These are phyloP conservation scores for Brassica nigra DNA, from an alignment of 345 rosid genomes.

Conservation along the genomic window DNA sequence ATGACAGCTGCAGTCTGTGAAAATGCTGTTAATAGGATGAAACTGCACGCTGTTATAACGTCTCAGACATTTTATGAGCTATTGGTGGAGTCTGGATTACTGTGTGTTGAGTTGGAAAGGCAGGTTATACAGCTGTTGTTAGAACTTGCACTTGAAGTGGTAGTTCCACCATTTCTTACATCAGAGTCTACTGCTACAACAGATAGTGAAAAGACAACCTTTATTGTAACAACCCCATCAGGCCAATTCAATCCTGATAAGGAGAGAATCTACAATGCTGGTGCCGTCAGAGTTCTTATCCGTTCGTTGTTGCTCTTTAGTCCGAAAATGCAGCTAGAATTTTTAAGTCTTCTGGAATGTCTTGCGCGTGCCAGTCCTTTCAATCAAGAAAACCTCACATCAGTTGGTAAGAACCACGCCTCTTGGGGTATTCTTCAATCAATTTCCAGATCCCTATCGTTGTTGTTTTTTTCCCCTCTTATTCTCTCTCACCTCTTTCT, in stretches of 20 bases:
- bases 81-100: slow-evolving; percentile 88
- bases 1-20: slow-evolving; percentile 84
- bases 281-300: slow-evolving; percentile 79
- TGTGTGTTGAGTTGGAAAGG: slow-evolving; percentile 90
- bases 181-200: slow-evolving; percentile 53
- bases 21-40: slow-evolving; percentile 77
- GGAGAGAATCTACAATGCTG: slow-evolving; percentile 88
- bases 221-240: slow-evolving; percentile 57
- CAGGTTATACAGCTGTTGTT: slow-evolving; percentile 86
- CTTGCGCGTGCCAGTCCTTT: slow-evolving; percentile 90
- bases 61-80: slow-evolving; percentile 94
- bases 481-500: slow-evolving; percentile 35
- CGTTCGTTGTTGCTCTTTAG: slow-evolving; percentile 87
- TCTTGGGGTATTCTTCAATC: slow-evolving; percentile 22
- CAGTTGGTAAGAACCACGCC: slow-evolving; percentile 68
- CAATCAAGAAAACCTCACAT: slow-evolving; percentile 93
- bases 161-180: slow-evolving; percentile 80
- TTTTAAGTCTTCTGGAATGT: slow-evolving; percentile 71
- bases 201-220: slow-evolving; percentile 53
- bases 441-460: slow-evolving; percentile 17
- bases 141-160: slow-evolving; percentile 95
- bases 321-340: slow-evolving; percentile 89
- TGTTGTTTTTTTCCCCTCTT: slow-evolving; percentile 32
- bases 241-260: slow-evolving; percentile 72
- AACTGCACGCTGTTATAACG: slow-evolving; percentile 71